phyloP scores from a whole-genome alignment of 225 moss, liverwort and hornwort genomes.

The Rhytidiadelphus loreus region DNA sequence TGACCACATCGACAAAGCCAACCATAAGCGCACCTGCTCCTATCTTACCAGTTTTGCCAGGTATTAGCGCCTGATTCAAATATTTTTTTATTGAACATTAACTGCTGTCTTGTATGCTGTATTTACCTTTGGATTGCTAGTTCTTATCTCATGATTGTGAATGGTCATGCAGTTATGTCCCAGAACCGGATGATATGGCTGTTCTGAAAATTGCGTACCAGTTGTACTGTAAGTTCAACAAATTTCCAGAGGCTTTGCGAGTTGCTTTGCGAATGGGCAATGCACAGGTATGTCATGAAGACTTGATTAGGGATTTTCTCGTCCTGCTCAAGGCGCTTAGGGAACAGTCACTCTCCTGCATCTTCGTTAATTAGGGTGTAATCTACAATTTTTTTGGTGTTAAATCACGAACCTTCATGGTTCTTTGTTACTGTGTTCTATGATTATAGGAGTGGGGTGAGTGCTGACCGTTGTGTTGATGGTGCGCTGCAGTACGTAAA shows the following conservation, averaged over 20 bases:
- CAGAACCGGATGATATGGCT: constrained; percentile 86
- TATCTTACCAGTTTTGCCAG: constrained; percentile 97
- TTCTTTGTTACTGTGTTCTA: not conserved
- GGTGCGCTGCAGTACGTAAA: constrained; percentile 58
- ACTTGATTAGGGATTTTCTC: not conserved
- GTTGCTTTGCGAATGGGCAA: constrained; percentile 93
- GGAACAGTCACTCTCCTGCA: not conserved
- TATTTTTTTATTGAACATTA: not conserved
- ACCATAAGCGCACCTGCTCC: constrained; percentile 91
- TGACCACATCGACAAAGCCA: constrained; percentile 79
- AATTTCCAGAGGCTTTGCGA: constrained; percentile 87
- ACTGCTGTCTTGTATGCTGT: not conserved
- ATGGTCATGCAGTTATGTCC: constrained; percentile 69
- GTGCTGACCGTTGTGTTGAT: constrained; percentile 10
- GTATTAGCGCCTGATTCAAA: constrained; percentile 10
- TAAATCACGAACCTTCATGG: not conserved
- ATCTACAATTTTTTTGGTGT: not conserved
- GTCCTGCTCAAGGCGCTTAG: not conserved
- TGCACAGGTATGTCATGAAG: constrained; percentile 32
- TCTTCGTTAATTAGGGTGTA: not conserved
- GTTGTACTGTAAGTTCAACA: constrained; percentile 86
- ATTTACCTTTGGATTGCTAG: not conserved
- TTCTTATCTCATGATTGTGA: not conserved
- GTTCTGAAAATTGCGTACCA: constrained; percentile 88
- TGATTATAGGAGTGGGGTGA: not conserved